Evolutionary conservation across 768 basidiomycete genomes (phyloP).

Genomic region (Dioszegia crocea): DNA sequence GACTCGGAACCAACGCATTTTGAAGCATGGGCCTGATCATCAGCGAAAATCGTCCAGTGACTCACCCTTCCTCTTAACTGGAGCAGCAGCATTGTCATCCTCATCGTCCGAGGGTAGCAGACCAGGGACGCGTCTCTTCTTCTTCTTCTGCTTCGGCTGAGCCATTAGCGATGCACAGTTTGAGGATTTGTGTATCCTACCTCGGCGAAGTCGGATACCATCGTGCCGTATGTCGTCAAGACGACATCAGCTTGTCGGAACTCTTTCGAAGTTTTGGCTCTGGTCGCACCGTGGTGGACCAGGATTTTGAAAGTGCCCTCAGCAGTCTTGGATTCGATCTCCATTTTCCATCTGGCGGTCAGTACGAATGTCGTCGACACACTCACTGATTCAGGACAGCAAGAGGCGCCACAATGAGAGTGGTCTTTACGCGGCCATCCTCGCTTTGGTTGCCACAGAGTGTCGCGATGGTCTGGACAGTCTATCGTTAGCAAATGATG

Average conservation of each 20-base stretch:
- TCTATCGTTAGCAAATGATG: conserved; percentile 13
- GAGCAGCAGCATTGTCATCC: conserved; percentile 15
- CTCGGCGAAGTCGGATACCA: conserved; percentile 55
- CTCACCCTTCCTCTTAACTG: conserved; percentile 47
- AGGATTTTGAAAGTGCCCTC: conserved; percentile 7
- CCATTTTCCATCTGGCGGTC: conserved; percentile 12
- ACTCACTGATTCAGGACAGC: conserved; percentile 61
- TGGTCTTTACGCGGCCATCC: conserved; percentile 60
- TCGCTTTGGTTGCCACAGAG: conserved; percentile 58
- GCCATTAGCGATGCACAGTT: too few relatives aligned
- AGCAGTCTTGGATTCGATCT: conserved; percentile 16
- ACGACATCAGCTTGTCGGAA: conserved; percentile 62
- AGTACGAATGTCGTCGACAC: neutral
- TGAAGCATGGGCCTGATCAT: conserved; percentile 58
- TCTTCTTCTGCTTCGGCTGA: conserved; percentile 52
- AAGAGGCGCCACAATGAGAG: conserved; percentile 64
- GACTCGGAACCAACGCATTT: conserved; percentile 63
- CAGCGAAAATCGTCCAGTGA: neutral
- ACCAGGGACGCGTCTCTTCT: conserved; percentile 52
- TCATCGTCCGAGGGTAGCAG: conserved; percentile 43
- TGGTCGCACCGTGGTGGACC: conserved; percentile 53
- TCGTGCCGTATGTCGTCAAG: conserved; percentile 68
- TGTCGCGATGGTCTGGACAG: conserved; percentile 59
- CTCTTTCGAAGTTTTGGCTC: conserved; percentile 55
- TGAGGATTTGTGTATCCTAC: neutral